A percentile compares a stretch with the other conserved stretches of the same genome.
phyloP scores from a whole-genome alignment of 768 basidiomycete genomes.

The Postia placenta region DNA sequence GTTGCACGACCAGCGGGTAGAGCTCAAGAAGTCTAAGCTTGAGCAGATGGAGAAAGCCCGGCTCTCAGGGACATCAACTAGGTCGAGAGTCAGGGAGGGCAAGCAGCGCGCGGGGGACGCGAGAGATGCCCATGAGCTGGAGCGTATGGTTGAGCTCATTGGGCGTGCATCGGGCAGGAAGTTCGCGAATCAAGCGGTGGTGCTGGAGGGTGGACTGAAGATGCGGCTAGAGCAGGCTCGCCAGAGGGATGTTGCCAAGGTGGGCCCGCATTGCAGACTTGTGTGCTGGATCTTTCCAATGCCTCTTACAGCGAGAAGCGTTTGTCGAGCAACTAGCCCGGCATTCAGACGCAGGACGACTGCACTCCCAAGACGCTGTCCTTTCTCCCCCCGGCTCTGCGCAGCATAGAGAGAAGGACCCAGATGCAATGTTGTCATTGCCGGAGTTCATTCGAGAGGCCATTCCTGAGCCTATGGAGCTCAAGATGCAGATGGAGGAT shows the following conservation, averaged over 20 bases:
- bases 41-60: conserved; percentile 71
- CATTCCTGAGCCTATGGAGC: conserved; percentile 17
- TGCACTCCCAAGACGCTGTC: conserved; percentile 76
- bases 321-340: conserved; percentile 71
- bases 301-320: conserved; percentile 51
- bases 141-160: conserved; percentile 65
- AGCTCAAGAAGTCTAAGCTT: conserved; percentile 66
- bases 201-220: conserved; percentile 57
- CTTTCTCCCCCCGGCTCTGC: conserved; percentile 5
- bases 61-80: conserved; percentile 28
- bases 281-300: conserved; percentile 5
- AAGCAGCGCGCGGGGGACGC: conserved; percentile 42
- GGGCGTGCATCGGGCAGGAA: conserved; percentile 66
- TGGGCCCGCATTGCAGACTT: conserved; percentile 21
- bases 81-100: conserved; percentile 26
- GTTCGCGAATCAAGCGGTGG: conserved; percentile 63
- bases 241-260: conserved; percentile 59
- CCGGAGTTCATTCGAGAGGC: conserved; percentile 38
- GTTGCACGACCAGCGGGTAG: conserved; percentile 88
- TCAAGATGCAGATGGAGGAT: conserved; percentile 23
- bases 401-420: conserved; percentile 18
- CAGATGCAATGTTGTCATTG: conserved; percentile 37
- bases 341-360: conserved; percentile 67
- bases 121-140: conserved; percentile 46
- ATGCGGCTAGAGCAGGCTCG: conserved; percentile 48